Conservation (phyloP, 768 basidiomycete species). For the Hygrocybe punicea region DNA sequence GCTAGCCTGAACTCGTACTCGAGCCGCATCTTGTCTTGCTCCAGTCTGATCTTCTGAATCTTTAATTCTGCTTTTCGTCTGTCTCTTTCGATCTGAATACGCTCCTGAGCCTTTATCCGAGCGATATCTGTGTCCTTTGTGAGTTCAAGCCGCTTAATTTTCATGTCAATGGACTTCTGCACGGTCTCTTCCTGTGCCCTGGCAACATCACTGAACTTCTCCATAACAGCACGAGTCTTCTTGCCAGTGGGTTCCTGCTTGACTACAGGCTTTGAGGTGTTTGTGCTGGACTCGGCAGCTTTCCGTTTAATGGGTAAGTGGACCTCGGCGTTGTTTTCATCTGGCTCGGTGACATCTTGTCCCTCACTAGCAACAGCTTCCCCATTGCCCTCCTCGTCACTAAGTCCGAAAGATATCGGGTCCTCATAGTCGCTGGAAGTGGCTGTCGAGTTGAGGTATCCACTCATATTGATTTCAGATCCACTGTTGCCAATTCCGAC, state of each 20-base stretch:
- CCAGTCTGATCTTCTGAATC: not conserved
- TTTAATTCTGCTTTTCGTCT: constrained; percentile 2
- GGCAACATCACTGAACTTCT: constrained; percentile 9
- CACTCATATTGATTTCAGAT: not conserved
- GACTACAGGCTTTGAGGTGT: constrained; percentile 1
- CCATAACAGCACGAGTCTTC: not conserved
- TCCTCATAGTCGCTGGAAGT: not conserved
- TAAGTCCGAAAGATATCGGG: not conserved
- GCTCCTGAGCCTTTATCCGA: constrained; percentile 1
- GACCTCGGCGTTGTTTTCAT: not conserved
- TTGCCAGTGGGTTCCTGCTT: not conserved
- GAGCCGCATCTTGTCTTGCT: not conserved
- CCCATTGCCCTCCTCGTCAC: not conserved
- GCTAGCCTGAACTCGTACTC: not conserved
- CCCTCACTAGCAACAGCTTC: not conserved
- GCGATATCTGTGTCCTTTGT: constrained; percentile 2
- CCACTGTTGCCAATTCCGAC: constrained; percentile 1
- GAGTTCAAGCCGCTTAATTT: constrained; percentile 2
- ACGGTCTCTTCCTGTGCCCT: constrained; percentile 14
- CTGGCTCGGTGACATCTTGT: not conserved
- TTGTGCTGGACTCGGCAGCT: constrained; percentile 9
- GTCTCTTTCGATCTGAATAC: constrained; percentile 1
- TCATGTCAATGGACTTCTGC: constrained; percentile 11
- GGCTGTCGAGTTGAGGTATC: not conserved
- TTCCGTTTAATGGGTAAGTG: constrained; percentile 10